Evolutionary conservation across 75 land plant genomes (phyloP), one percentile per base, ranked within the genome.

Genomic region (Gnetum montanum): DNA sequence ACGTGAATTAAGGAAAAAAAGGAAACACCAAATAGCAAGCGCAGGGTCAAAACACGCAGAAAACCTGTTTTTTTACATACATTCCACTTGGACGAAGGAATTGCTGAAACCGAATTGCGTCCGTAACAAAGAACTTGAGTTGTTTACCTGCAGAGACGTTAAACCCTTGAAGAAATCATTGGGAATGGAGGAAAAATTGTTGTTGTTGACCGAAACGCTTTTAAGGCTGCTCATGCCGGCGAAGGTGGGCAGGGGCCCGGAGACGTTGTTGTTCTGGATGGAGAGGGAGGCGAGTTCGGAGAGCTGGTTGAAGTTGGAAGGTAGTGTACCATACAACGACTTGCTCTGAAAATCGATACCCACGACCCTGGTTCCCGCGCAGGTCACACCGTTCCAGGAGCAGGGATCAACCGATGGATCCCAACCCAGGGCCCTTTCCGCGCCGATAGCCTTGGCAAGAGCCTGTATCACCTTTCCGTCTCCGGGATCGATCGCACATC

Each of bases 231-330:
- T 18, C 22, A 89, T 45, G 3, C 80, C 86, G 8, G 43, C 35
- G 18, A 89, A 57, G 6, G 64, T 71, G 8, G 95, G 95, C 41
- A 89, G 38, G 8, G 84, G 59, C 1, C 95, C 95, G 1, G 80
- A 46, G 61, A 89, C 36, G 19, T 35, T 13, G 59, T 89, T 89
- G 27, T 13, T 31, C 53, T 70, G 72, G 18, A 89, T 67, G 60
- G 70, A 83, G 16, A 89, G 50, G 5, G 31, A 24, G 35, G 58
- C 30, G 13, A 89, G 69, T 11, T 40, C 19, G 13, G 72, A 61
- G 50, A 89, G 87, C 31, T 71, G 56, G 40, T 53, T 52, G 45
- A 89, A 51, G 25, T 45, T 16, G 1, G 65, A 20, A 4, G 95
- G 77, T 15, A 89, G 71, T 0, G 54, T 51, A 8, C 94, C 94